Evolutionary conservation across 1,139 yeast species (phyloP), one percentile per base, ranked within the genome.

Genomic region (Kurtzmaniella quercitrusa): DNA sequence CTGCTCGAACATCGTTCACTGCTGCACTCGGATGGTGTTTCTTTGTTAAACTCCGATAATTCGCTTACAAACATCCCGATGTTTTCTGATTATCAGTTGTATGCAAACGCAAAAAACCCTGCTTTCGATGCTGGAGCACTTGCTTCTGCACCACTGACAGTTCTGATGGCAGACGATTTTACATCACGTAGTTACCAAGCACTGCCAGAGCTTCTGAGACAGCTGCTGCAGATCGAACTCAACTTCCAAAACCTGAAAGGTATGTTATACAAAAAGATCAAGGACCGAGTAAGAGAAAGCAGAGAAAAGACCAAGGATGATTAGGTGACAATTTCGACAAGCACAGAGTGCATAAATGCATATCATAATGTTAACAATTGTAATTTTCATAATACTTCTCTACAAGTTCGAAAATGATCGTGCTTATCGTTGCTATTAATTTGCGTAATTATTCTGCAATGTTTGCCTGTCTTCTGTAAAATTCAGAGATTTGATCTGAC

Each of bases 401-500:
- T 28, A 5, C 5, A 28, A n/a, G n/a, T n/a, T n/a, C n/a, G n/a
- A n/a, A n/a, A n/a, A n/a, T n/a, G n/a, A n/a, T n/a, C n/a, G n/a
- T n/a, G n/a, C n/a, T n/a, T n/a, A n/a, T n/a, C n/a, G n/a, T n/a
- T n/a, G n/a, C n/a, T n/a, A n/a, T n/a, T n/a, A n/a, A n/a, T n/a
- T n/a, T n/a, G n/a, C n/a, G n/a, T n/a, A n/a, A 32, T 28, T 18
- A 30, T 16, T 17, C 14, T 8, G 18, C 7, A 8, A 69, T 47
- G 51, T 56, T 66, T 2, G 86, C 82, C 61, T 93, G 98, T 46
- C 82, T 75, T 54, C 82, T 82, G 59, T 91, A 93, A 61, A 93
- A 82, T 56, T 91, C 96, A 4, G 88, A 83, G n/a, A 93, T 82
- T 61, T 91, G 95, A 16, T 86, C 87, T 26, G 95, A 83, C 2